phyloP scores from a whole-genome alignment of 805 yeast genomes.

The Tetrapisispora arboricola region DNA sequence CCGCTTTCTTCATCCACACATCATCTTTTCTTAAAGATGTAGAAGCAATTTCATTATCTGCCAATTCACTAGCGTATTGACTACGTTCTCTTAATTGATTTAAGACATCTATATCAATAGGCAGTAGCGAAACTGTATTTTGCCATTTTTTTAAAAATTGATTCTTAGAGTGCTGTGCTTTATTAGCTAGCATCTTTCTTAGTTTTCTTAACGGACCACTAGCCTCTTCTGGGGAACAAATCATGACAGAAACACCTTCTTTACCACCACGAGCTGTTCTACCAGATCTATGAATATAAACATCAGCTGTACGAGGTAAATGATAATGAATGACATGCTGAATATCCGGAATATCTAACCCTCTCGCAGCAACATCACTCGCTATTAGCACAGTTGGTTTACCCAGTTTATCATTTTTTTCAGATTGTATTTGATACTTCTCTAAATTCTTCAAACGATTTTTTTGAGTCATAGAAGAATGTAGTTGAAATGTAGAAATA shows the following conservation, averaged over 20 bases:
- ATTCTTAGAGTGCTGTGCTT: slow-evolving; percentile 6
- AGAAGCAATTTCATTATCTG: slow-evolving; percentile 56
- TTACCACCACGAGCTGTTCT: slow-evolving; percentile 95
- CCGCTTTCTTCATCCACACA: slow-evolving; percentile 80
- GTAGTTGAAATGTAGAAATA: slow-evolving; percentile 64
- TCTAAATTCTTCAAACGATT: slow-evolving; percentile 82
- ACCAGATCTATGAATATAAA: slow-evolving; percentile 92
- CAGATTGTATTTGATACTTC: slow-evolving; percentile 38
- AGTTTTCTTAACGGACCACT: slow-evolving; percentile 77
- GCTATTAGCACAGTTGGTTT: slow-evolving; percentile 67
- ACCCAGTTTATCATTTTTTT: slow-evolving; percentile 31
- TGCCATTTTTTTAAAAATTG: slow-evolving; percentile 34
- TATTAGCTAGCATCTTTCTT: slow-evolving; percentile 41
- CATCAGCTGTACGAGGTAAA: slow-evolving; percentile 87
- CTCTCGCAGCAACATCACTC: slow-evolving; percentile 97
- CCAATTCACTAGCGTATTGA: slow-evolving; percentile 57
- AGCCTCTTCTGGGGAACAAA: slow-evolving; percentile 90
- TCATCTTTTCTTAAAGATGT: slow-evolving; percentile 57
- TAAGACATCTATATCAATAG: slow-evolving; percentile 67
- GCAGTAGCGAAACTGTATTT: slow-evolving; percentile 55
- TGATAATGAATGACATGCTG: slow-evolving; percentile 95
- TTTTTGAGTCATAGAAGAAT: slow-evolving; percentile 91
- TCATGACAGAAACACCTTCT: slow-evolving; percentile 90
- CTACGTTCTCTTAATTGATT: slow-evolving; percentile 62
- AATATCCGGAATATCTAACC: slow-evolving; percentile 82